Percentiles rank a stretch among this genome's conserved stretches.
Conservation (phyloP, 306 rosid species). For the Albizia julibrissin region DNA sequence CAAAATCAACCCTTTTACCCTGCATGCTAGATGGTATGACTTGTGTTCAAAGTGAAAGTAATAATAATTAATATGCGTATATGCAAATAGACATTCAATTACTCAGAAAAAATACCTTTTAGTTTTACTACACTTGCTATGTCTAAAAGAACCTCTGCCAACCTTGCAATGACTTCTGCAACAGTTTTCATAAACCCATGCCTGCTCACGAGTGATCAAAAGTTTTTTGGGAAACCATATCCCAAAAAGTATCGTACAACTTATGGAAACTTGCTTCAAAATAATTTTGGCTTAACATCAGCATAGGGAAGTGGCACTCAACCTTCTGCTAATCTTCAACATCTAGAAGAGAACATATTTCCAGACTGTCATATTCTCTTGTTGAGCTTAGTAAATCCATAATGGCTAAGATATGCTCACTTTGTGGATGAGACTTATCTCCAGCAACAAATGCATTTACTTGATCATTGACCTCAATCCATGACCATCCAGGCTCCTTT, state of each 20-base stretch:
- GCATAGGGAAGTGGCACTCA: constrained; percentile 17
- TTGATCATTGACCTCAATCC: constrained; percentile 58
- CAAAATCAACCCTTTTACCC: background rate
- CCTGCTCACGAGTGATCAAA: constrained; percentile 15
- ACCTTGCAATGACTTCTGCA: constrained; percentile 63
- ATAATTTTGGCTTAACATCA: background rate
- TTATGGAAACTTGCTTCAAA: constrained; percentile 17
- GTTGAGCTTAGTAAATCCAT: constrained; percentile 51
- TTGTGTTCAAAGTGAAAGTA: background rate
- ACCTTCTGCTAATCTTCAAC: constrained; percentile 41
- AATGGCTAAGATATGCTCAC: constrained; percentile 50
- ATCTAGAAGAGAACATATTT: constrained; percentile 37
- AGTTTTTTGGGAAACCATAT: background rate
- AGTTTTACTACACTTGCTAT: constrained; percentile 56
- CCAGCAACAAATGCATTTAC: constrained; percentile 66
- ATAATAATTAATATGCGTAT: background rate
- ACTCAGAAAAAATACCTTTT: constrained; percentile 43
- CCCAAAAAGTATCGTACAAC: background rate
- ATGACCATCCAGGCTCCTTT: constrained; percentile 92
- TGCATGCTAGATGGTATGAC: background rate
- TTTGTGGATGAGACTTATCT: constrained; percentile 59
- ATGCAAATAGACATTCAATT: constrained; percentile 8
- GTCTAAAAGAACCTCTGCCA: constrained; percentile 52
- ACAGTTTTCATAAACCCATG: constrained; percentile 56
- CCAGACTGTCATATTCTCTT: constrained; percentile 40